Base-by-base conservation (phyloP, 2,329 filamentous ascomycete genomes). In the Hirsutella thompsonii region DNA sequence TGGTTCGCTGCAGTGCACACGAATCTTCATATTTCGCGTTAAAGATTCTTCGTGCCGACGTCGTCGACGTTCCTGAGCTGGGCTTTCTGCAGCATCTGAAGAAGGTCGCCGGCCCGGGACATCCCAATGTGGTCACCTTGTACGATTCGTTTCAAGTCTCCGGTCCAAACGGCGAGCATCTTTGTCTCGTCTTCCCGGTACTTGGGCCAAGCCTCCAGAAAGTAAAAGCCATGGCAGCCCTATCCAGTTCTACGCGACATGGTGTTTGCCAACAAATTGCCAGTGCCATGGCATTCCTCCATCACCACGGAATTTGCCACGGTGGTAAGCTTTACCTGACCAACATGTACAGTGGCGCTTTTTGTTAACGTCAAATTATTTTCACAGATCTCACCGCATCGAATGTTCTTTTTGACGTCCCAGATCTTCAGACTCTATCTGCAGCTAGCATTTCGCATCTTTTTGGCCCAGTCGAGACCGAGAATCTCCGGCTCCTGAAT, bases 31-130 rank as follows among this genome's bases (percentile, higher is more conserved):
- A 42, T 20, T 44, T 37, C 28, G 43, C 40, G 10, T 29, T 44
- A 26, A 44, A 44, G 21, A 44, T 44, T 21, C 39, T 44, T 21
- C 37, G 37, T 30, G 43, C 43, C 19, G 43, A 44, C 19, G 35
- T 29, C 16, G 34, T 16, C 23, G 38, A 44, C 19, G 19, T 28
- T 32, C 11, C 10, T 36, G 38, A 41, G 38, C 20, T 44, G 20
- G 21, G 20, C 14, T 9, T 41, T 18, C 36, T 44, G 3, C 28
- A 41, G 18, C 29, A 44, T 29, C 35, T 41, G 9, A 41, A 16
- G 23, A 36, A 20, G 13, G 36, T 38, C 38, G 42, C 42, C 36
- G 36, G 42, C n/a, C 38, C 38, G 14, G 38, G 42, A 34, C 35
- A 44, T 36, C 42, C 42, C 23, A 44, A 41, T 18, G 35, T 44